phyloP scores from a whole-genome alignment of 1,284 basidiomycete genomes.

The Inonotus obliquus region DNA sequence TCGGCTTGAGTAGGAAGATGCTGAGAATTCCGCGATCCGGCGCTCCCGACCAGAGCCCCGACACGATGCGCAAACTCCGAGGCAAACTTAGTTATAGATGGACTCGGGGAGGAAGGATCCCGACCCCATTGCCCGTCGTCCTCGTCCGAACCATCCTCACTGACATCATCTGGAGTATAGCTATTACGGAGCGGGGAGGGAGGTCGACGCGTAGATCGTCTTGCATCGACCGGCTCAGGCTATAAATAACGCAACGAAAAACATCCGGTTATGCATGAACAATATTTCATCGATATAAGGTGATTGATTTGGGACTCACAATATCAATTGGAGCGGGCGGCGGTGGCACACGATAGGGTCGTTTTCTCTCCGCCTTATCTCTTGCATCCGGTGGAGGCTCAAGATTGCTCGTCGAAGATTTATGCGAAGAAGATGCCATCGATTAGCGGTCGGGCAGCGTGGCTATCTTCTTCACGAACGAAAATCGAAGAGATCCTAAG shows the following conservation, averaged over 20 bases:
- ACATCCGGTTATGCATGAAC: neutral
- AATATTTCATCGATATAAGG: neutral
- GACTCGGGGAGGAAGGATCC: conserved; percentile 54
- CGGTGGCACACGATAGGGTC: conserved; percentile 15
- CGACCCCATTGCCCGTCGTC: conserved; percentile 33
- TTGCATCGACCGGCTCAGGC: conserved; percentile 17
- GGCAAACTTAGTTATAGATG: conserved; percentile 67
- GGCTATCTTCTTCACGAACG: no score
- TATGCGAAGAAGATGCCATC: conserved; percentile 11
- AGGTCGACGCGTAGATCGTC: conserved; percentile 9
- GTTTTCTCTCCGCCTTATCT: conserved; percentile 11
- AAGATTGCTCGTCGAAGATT: conserved; percentile 5
- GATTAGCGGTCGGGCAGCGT: neutral
- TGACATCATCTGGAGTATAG: conserved; percentile 15
- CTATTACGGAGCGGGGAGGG: conserved; percentile 23
- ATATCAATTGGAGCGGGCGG: conserved; percentile 17
- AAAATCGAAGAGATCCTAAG: neutral
- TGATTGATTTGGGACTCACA: conserved; percentile 3
- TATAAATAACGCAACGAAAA: neutral
- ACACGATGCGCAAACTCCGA: conserved; percentile 67
- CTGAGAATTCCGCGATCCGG: conserved; percentile 34
- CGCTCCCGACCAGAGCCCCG: conserved; percentile 52
- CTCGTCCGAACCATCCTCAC: conserved; percentile 17
- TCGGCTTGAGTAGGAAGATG: conserved; percentile 63
- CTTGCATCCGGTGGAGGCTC: conserved; percentile 1